A percentile compares a stretch with the other conserved stretches of the same genome.
These are phyloP conservation scores for Plasmodium coatneyi DNA, from an alignment of 169 alveolate species.

Conservation along the genomic window DNA sequence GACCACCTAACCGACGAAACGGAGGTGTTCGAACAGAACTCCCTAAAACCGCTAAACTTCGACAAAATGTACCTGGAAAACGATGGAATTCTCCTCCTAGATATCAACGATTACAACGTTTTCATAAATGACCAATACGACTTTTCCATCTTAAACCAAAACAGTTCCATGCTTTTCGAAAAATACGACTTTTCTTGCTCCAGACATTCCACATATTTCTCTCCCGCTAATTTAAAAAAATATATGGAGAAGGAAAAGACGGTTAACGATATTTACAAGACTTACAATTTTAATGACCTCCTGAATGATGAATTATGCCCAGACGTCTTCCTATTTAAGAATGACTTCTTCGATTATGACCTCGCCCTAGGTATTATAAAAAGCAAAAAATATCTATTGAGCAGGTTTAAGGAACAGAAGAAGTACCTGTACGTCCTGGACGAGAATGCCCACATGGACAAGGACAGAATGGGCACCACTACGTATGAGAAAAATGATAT, in stretches of 20 bases:
- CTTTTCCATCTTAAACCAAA: slow-evolving; percentile 23
- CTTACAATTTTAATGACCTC: slow-evolving; percentile 13
- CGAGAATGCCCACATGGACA: slow-evolving; percentile 38
- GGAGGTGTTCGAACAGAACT: slow-evolving; percentile 3
- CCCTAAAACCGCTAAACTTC: slow-evolving; percentile 36
- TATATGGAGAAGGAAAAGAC: slow-evolving; percentile 17
- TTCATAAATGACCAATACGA: slow-evolving; percentile 58
- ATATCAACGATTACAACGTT: slow-evolving; percentile 57
- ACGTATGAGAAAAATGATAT: neutral
- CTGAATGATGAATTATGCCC: neutral
- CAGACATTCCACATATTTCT: slow-evolving; percentile 21
- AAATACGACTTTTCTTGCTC: slow-evolving; percentile 40
- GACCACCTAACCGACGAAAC: neutral
- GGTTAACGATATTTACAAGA: slow-evolving; percentile 10
- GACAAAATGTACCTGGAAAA: slow-evolving; percentile 60
- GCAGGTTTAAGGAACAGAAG: slow-evolving; percentile 12
- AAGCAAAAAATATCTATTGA: slow-evolving; percentile 31
- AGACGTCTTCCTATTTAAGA: slow-evolving; percentile 43
- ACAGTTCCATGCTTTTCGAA: slow-evolving; percentile 39
- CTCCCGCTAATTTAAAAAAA: slow-evolving; percentile 1
- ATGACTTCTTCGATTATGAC: slow-evolving; percentile 37
- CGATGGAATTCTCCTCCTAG: slow-evolving; percentile 56
- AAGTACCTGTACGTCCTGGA: slow-evolving; percentile 32
- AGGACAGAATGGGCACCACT: neutral
- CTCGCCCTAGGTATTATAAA: slow-evolving; percentile 31